Conservation (phyloP, 352 stramenopile species). For the Phytophthora nicotianae region DNA sequence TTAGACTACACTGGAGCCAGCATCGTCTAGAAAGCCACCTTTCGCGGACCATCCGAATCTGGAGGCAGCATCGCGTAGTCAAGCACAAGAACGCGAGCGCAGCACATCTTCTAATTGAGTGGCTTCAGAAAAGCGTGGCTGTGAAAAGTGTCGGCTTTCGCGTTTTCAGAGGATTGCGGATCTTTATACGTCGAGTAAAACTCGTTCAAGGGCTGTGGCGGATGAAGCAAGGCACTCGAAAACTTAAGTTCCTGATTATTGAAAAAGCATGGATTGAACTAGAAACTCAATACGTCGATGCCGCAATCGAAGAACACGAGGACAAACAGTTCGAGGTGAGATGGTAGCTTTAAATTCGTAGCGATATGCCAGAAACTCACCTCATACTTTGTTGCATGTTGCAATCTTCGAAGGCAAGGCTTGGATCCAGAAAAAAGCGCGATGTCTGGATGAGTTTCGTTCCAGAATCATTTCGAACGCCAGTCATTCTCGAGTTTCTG, state of each 20-base stretch:
- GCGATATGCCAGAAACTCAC: background rate
- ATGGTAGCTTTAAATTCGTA: background rate
- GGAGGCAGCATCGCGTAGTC: constrained; percentile 44
- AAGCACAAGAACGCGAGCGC: constrained; percentile 39
- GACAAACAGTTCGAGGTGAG: constrained; percentile 41
- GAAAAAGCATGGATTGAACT: constrained; percentile 56
- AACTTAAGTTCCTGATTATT: constrained; percentile 42
- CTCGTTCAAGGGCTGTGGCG: constrained; percentile 58
- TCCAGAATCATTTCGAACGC: constrained; percentile 29
- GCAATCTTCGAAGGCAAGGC: constrained; percentile 24
- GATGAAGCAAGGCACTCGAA: constrained; percentile 45
- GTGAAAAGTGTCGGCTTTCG: constrained; percentile 61
- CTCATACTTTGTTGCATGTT: background rate
- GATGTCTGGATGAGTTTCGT: constrained; percentile 65
- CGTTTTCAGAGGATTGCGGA: constrained; percentile 57
- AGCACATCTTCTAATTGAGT: constrained; percentile 55
- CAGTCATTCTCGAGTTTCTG: constrained; percentile 52
- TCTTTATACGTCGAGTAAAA: constrained; percentile 60
- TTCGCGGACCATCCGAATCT: constrained; percentile 49
- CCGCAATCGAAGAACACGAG: constrained; percentile 50
- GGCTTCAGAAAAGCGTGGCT: constrained; percentile 66
- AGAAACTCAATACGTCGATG: constrained; percentile 57
- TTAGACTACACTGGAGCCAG: constrained; percentile 46
- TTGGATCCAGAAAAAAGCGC: constrained; percentile 11
- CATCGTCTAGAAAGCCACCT: constrained; percentile 44